Evolutionary conservation across 2,329 filamentous ascomycete species (phyloP).

Genomic region (Rhynchosporium agropyri): DNA sequence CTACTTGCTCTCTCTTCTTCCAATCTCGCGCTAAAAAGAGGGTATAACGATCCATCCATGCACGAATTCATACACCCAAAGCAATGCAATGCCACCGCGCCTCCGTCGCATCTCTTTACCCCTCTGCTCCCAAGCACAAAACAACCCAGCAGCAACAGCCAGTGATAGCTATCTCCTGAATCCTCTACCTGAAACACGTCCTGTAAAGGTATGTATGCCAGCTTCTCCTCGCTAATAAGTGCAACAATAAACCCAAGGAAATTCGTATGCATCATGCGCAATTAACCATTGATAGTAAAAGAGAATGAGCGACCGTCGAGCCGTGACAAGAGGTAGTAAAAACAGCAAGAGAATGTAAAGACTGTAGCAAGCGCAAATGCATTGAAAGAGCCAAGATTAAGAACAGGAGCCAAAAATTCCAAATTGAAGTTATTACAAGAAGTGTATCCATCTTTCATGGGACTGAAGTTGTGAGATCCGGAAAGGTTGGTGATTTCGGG

Average conservation of each 20-base stretch:
- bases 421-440: constrained; percentile 25
- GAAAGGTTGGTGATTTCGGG: constrained; percentile 1
- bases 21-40: constrained; percentile 20
- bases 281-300: constrained; percentile 2
- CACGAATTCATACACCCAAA: constrained; percentile 21
- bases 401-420: constrained; percentile 21
- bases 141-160: constrained; percentile 14
- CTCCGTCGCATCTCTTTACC: neutral
- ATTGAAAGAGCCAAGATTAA: constrained; percentile 23
- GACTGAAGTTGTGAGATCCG: constrained; percentile 17
- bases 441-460: constrained; percentile 11
- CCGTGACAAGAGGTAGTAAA: constrained; percentile 14
- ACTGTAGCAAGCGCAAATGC: constrained; percentile 23
- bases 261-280: constrained; percentile 25
- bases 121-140: constrained; percentile 7
- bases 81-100: constrained; percentile 25
- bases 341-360: constrained; percentile 24
- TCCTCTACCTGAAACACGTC: neutral
- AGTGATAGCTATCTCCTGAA: constrained; percentile 21
- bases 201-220: neutral
- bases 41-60: constrained; percentile 29
- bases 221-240: constrained; percentile 12
- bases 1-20: neutral
- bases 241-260: constrained; percentile 19
- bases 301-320: constrained; percentile 21